Conservation (phyloP, 2,329 filamentous ascomycete genomes). For the Alternaria postmessia region DNA sequence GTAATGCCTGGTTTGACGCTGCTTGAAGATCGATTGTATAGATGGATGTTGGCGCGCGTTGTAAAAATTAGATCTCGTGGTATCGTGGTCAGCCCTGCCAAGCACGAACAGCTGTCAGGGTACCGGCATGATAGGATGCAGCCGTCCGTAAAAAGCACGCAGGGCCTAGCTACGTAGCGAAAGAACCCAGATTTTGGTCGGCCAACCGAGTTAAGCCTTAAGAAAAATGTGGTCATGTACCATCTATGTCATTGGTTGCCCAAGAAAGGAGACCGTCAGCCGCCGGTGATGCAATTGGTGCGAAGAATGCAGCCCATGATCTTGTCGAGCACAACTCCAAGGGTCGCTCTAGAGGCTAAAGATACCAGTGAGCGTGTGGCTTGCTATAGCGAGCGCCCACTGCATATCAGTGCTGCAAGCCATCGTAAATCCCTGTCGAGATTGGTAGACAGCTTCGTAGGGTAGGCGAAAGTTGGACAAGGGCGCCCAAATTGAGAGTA, state of each 20-base stretch:
- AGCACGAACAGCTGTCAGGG: constrained; percentile 24
- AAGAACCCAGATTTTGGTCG: constrained; percentile 16
- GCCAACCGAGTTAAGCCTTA: constrained; percentile 19
- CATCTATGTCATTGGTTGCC: constrained; percentile 22
- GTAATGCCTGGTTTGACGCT: constrained; percentile 1
- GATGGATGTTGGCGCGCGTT: constrained; percentile 6
- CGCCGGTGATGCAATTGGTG: constrained; percentile 33
- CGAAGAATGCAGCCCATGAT: constrained; percentile 36
- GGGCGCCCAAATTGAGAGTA: constrained; percentile 36
- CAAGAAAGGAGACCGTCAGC: constrained; percentile 24
- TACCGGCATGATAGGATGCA: constrained; percentile 35
- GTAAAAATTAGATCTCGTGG: constrained; percentile 6
- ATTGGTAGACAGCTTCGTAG: constrained; percentile 25
- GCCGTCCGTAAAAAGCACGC: constrained; percentile 31
- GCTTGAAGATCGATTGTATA: constrained; percentile 10
- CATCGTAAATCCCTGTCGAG: constrained; percentile 30
- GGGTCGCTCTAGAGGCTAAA: constrained; percentile 31
- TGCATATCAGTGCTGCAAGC: constrained; percentile 39
- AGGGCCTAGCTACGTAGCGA: constrained; percentile 23
- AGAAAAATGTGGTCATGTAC: constrained; percentile 26
- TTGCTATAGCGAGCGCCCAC: constrained; percentile 25
- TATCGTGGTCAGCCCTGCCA: constrained; percentile 25
- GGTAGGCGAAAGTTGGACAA: constrained; percentile 22
- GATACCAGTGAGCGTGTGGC: constrained; percentile 31
- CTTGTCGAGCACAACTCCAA: constrained; percentile 32